Evolutionary conservation across 768 basidiomycete species (phyloP).

Genomic region (Collybia mongolica): DNA sequence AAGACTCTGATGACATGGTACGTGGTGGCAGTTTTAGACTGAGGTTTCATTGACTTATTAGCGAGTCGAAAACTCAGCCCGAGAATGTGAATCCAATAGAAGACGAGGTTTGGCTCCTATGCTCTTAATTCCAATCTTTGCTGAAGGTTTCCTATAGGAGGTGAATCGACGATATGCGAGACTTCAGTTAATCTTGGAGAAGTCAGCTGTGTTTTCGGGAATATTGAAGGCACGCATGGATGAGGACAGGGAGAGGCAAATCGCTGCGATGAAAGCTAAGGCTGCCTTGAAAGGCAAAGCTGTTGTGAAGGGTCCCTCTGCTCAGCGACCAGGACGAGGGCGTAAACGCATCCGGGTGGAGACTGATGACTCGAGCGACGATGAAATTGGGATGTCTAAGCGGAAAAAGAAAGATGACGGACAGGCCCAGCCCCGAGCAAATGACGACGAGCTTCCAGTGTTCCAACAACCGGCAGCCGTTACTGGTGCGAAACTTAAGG

Average conservation of each 20-base stretch:
- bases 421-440: constrained; percentile 9
- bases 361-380: constrained; percentile 14
- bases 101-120: constrained; percentile 9
- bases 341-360: constrained; percentile 19
- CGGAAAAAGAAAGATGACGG: constrained; percentile 20
- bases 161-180: constrained; percentile 46
- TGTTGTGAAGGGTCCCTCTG: neutral
- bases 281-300: constrained; percentile 9
- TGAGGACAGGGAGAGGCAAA: constrained; percentile 39
- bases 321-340: constrained; percentile 8
- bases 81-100: constrained; percentile 3
- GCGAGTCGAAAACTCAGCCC: constrained; percentile 1
- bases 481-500: constrained; percentile 82
- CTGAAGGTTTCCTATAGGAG: constrained; percentile 31
- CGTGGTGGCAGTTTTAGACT: neutral
- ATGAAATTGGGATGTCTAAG: constrained; percentile 9
- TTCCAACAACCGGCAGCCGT: constrained; percentile 78
- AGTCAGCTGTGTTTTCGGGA: constrained; percentile 72
- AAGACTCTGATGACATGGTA: constrained; percentile 12
- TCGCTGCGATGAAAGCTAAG: constrained; percentile 8
- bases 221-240: constrained; percentile 79
- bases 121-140: neutral
- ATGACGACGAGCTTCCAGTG: constrained; percentile 26
- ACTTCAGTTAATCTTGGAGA: constrained; percentile 69
- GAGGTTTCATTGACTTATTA: neutral